Evolutionary conservation across 2,329 filamentous ascomycete genomes (phyloP).

Genomic region (Xylariaceae sp.): DNA sequence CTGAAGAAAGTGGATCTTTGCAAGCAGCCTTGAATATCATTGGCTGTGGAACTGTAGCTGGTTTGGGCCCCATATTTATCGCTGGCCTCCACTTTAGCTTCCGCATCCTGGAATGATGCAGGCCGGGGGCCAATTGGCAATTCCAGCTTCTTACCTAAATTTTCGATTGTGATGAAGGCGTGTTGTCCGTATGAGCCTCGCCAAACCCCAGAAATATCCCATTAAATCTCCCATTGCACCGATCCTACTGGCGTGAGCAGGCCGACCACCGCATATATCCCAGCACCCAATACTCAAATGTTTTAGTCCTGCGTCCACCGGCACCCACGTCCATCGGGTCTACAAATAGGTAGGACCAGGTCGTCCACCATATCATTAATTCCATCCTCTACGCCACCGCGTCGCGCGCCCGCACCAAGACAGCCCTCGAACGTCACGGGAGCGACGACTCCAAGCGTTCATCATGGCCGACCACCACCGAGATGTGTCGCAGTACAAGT

Average conservation of each 20-base stretch:
- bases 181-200: constrained; percentile 1
- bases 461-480: constrained; percentile 69
- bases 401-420: constrained; percentile 6
- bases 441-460: constrained; percentile 19
- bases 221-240: not conserved
- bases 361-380: constrained; percentile 17
- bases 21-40: too few relatives aligned
- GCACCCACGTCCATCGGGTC: constrained; percentile 30
- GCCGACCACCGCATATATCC: not conserved
- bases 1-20: too few relatives aligned
- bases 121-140: not conserved
- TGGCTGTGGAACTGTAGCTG: not conserved
- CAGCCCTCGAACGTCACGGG: constrained; percentile 8
- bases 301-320: constrained; percentile 17
- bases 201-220: not conserved
- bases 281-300: constrained; percentile 24
- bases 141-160: constrained; percentile 11
- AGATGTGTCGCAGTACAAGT: constrained; percentile 96
- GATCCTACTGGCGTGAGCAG: not conserved
- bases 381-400: constrained; percentile 14
- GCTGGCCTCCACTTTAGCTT: constrained; percentile 12
- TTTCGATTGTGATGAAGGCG: constrained; percentile 9
- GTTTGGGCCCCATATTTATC: not conserved
- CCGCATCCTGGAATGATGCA: not conserved
- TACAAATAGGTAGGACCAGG: constrained; percentile 22